These are phyloP conservation scores for Rhododendron molle DNA, from an alignment of 148 eudicot species.

Conservation along the genomic window DNA sequence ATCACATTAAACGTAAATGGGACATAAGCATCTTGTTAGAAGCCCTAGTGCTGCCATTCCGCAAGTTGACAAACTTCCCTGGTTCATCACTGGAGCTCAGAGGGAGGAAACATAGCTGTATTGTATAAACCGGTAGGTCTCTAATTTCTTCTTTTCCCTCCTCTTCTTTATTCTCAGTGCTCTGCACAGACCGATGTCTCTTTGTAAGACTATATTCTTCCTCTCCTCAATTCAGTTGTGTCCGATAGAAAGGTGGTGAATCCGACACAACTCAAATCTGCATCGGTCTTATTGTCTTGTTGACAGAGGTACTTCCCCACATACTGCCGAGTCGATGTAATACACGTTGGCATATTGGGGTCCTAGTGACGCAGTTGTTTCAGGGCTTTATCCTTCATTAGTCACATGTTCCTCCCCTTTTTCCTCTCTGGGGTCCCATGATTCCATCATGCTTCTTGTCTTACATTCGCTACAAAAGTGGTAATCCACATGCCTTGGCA, in stretches of 20 bases:
- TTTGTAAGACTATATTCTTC: background rate
- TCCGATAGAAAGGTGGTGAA: background rate
- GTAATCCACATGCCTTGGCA: background rate
- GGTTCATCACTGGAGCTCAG: background rate
- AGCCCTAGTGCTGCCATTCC: background rate
- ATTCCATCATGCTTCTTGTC: background rate
- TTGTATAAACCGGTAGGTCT: background rate
- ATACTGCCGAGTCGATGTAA: background rate
- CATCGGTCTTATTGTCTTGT: background rate
- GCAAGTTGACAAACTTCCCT: background rate
- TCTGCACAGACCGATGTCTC: background rate
- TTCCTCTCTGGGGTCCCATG: background rate
- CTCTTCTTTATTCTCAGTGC: background rate
- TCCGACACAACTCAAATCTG: background rate
- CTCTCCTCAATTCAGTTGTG: background rate
- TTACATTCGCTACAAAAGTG: background rate
- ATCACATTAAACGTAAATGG: background rate
- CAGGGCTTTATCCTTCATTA: background rate
- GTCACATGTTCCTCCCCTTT: background rate
- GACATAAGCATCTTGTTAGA: background rate
- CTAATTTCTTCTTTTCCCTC: background rate
- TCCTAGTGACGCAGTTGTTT: background rate
- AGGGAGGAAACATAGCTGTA: background rate
- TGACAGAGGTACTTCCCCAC: background rate
- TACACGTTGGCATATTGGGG: background rate